These are phyloP conservation scores for Coriaria nepalensis DNA, from an alignment of 306 rosid genomes.

Conservation along the genomic window DNA sequence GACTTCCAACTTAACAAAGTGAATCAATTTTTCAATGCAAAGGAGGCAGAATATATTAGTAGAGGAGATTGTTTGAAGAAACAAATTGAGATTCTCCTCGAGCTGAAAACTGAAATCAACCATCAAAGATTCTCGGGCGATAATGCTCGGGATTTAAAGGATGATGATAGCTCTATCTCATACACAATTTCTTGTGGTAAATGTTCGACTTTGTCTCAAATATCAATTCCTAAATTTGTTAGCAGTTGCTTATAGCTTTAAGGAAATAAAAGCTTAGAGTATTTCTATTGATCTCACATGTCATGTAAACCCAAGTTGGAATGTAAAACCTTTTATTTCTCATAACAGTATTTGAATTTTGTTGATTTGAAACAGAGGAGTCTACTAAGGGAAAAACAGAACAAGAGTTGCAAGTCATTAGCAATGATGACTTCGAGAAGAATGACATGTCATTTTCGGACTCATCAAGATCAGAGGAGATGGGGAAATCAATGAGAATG, in stretches of 20 bases:
- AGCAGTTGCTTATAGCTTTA: no score
- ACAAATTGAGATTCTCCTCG: slow-evolving; percentile 69
- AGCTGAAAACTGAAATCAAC: slow-evolving; percentile 46
- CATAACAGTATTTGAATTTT: slow-evolving; percentile 8
- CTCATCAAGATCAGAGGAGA: slow-evolving; percentile 32
- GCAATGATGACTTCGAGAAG: slow-evolving; percentile 42
- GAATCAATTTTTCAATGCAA: slow-evolving; percentile 58
- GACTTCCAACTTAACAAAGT: slow-evolving; percentile 87
- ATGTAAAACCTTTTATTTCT: neutral
- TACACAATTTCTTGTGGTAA: slow-evolving; percentile 74
- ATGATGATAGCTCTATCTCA: slow-evolving; percentile 55
- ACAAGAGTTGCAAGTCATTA: slow-evolving; percentile 40
- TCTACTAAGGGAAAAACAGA: slow-evolving; percentile 51
- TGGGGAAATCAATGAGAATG: slow-evolving; percentile 24
- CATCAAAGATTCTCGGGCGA: slow-evolving; percentile 28
- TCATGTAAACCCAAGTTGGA: neutral
- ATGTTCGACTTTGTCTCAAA: slow-evolving; percentile 2
- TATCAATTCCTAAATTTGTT: no score
- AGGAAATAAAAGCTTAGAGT: no score
- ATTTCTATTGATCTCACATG: neutral
- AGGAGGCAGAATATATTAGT: slow-evolving; percentile 73
- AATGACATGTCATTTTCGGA: slow-evolving; percentile 30
- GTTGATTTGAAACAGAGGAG: slow-evolving; percentile 41
- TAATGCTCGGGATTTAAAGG: slow-evolving; percentile 43
- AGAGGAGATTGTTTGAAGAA: slow-evolving; percentile 78